Base-by-base conservation (phyloP, 345 rosid genomes). In the Populus euphratica region DNA sequence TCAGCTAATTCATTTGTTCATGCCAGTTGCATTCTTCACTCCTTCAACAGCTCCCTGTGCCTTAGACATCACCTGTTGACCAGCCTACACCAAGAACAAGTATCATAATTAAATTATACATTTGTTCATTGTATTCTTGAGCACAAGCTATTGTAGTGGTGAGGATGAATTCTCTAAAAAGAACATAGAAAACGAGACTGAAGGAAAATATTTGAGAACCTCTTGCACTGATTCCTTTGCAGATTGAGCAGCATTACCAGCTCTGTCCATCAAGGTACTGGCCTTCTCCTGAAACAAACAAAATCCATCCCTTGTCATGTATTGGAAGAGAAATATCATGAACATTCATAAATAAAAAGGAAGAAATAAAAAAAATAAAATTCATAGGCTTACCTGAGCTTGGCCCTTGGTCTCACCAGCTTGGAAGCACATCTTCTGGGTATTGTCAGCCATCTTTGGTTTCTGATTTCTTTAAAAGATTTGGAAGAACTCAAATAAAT, bases 1-100 rank as follows among this genome's bases (percentile, higher is more conserved):
- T 18, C 33, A 31, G 33, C 52, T 44, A 9, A 0, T 9, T 81
- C 47, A 77, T 20, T 77, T 77, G 84, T 80, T 84, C 72, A 66
- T 76, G 11, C 85, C 81, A 25, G 83, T 76, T 10, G 91, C 91
- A 72, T 90, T 76, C 90, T 85, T 90, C 59, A 85, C 90, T 21
- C 91, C 90, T 36, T 90, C 91, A 27, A 87, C 86, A 61, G 94
- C 93, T 64, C 86, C 94, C 72, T 83, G 83, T 76, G 94, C 91
- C 81, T 82, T 88, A 9, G 78, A 85, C 82, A 80, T 81, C 82
- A 90, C 52, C 83, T 89, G 90, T 82, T 84, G 83, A 7, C 93
- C 92, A 13, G 90, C 84, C 97, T 93, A 23, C 66, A 68, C 27
- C 56, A 25, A 21, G 17, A 18, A 8, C 13, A 41, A 41, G 47